These are phyloP conservation scores for Talaromyces sp. DNA, from an alignment of 2,329 filamentous ascomycete species.

Conservation along the genomic window DNA sequence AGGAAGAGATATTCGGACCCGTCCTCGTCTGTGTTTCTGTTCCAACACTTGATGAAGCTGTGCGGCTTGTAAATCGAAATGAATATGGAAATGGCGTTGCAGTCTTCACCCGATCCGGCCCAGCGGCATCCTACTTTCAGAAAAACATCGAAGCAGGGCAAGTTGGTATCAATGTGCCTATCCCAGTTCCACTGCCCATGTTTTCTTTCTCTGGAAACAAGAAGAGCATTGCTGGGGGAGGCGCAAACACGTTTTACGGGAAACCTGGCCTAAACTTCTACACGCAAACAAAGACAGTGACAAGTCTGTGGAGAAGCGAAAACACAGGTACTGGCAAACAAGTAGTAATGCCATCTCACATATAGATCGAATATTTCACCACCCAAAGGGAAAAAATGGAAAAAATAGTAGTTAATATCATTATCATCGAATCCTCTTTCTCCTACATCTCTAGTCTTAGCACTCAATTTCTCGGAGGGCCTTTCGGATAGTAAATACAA, in stretches of 20 bases:
- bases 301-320: conserved; percentile 78
- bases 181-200: conserved; percentile 47
- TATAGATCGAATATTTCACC: neutral
- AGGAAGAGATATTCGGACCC: conserved; percentile 31
- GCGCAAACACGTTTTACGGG: conserved; percentile 91
- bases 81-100: conserved; percentile 64
- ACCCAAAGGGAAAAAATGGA: neutral
- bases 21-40: conserved; percentile 31
- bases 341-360: conserved; percentile 69
- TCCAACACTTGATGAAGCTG: conserved; percentile 28
- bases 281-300: conserved; percentile 96
- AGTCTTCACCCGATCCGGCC: conserved; percentile 61
- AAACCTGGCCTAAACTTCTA: conserved; percentile 69
- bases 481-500: too few species aligned
- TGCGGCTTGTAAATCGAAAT: conserved; percentile 57
- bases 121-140: conserved; percentile 59
- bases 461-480: too few species aligned
- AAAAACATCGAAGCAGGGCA: conserved; percentile 63
- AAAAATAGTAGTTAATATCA: neutral
- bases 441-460: too few species aligned
- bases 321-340: conserved; percentile 79
- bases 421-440: too few species aligned
- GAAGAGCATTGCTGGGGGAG: conserved; percentile 85
- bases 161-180: conserved; percentile 63
- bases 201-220: conserved; percentile 66